phyloP scores from a whole-genome alignment of 345 rosid species.

The Populus simonii region DNA sequence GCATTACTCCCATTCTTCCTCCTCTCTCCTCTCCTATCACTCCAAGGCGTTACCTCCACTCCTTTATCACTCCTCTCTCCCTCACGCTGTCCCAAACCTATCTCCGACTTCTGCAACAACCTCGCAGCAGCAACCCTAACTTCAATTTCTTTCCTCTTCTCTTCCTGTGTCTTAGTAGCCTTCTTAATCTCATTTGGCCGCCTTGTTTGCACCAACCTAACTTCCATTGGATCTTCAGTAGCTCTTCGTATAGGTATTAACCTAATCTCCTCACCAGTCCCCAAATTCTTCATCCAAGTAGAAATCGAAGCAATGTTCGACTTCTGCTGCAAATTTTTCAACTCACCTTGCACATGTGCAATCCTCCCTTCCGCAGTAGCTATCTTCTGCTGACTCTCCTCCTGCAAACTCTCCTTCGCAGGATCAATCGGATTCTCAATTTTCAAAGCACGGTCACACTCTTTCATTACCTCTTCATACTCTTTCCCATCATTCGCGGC shows the following conservation, averaged over 20 bases:
- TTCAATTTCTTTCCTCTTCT: constrained; percentile 90
- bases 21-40: constrained; percentile 69
- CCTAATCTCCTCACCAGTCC: constrained; percentile 81
- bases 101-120: constrained; percentile 70
- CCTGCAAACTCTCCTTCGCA: constrained; percentile 80
- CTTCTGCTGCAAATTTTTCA: constrained; percentile 69
- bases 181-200: constrained; percentile 93
- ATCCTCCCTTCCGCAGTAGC: constrained; percentile 68
- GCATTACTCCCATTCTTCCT: constrained; percentile 51
- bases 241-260: constrained; percentile 67
- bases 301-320: constrained; percentile 67
- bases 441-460: constrained; percentile 79
- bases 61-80: constrained; percentile 48
- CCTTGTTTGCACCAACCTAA: constrained; percentile 60
- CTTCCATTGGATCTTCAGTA: constrained; percentile 89
- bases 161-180: constrained; percentile 87
- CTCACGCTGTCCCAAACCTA: constrained; percentile 26
- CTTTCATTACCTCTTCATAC: constrained; percentile 76
- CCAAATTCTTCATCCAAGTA: constrained; percentile 78
- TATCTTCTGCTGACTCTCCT: constrained; percentile 78
- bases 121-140: constrained; percentile 92
- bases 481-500: constrained; percentile 77
- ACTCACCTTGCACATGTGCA: constrained; percentile 69
- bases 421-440: constrained; percentile 81
- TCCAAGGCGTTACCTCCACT: constrained; percentile 37